phyloP scores from a whole-genome alignment of 1,284 basidiomycete species.

The Cerrena zonata region DNA sequence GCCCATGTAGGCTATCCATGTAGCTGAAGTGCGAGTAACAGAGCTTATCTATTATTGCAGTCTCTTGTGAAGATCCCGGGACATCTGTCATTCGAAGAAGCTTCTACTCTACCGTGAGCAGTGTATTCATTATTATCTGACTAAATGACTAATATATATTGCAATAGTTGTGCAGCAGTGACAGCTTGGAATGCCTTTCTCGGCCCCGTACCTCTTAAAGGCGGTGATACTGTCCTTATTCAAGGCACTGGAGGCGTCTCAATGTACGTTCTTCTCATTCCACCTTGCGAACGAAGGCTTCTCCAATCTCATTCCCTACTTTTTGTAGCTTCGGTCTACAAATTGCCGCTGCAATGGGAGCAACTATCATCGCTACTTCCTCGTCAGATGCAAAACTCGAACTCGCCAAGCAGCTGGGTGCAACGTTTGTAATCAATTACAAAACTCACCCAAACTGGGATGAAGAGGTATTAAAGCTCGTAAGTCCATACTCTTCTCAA shows the following conservation, averaged over 20 bases:
- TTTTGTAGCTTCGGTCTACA: conserved; percentile 25
- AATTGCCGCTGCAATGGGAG: conserved; percentile 33
- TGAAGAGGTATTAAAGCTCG: conserved; percentile 24
- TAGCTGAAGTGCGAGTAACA: background rate
- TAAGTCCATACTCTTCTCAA: no score
- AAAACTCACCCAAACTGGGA: conserved; percentile 35
- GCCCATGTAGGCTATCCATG: conserved; percentile 12
- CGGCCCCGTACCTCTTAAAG: conserved; percentile 25
- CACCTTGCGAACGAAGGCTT: background rate
- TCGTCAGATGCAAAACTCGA: conserved; percentile 36
- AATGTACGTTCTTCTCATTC: conserved; percentile 13
- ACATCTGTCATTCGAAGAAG: conserved; percentile 33
- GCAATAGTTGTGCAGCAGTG: conserved; percentile 28
- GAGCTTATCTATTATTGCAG: background rate
- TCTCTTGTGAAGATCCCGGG: conserved; percentile 21
- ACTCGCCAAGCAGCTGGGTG: conserved; percentile 24
- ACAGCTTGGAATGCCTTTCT: conserved; percentile 37
- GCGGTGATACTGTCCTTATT: conserved; percentile 27
- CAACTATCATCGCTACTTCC: conserved; percentile 36
- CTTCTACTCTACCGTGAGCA: conserved; percentile 21
- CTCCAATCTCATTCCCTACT: background rate
- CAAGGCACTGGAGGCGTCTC: conserved; percentile 36
- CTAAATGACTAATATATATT: background rate
- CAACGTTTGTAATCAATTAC: conserved; percentile 32
- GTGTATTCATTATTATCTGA: background rate